A percentile compares a stretch with the other conserved stretches of the same genome.
Evolutionary conservation across 768 basidiomycete genomes (phyloP).

Genomic region (Amanita molliuscula): DNA sequence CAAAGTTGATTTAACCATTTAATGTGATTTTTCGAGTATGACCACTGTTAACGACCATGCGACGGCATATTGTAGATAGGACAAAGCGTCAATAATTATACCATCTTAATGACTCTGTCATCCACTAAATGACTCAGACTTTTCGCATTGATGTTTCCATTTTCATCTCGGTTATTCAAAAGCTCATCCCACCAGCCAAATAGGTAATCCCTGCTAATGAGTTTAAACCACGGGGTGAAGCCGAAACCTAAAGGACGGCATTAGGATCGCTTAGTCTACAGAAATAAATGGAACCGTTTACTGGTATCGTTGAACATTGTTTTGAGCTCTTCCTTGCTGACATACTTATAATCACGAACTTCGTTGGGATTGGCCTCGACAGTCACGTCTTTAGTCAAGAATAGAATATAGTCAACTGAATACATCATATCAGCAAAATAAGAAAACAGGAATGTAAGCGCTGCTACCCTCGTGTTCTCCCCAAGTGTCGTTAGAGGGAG

Average conservation of each 20-base stretch:
- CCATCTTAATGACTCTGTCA: constrained; percentile 20
- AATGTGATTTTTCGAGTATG: neutral
- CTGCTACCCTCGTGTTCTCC: constrained; percentile 90
- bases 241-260: constrained; percentile 45
- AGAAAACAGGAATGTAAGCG: neutral
- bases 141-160: constrained; percentile 56
- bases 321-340: constrained; percentile 82
- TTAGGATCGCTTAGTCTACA: neutral
- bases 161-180: constrained; percentile 39
- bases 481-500: constrained; percentile 88
- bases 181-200: constrained; percentile 99
- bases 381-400: constrained; percentile 81
- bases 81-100: constrained; percentile 10
- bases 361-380: constrained; percentile 82
- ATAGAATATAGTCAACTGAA: constrained; percentile 95
- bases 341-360: constrained; percentile 85
- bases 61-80: neutral
- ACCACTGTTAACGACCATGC: neutral
- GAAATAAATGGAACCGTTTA: constrained; percentile 21
- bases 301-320: constrained; percentile 80
- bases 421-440: neutral
- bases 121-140: constrained; percentile 27
- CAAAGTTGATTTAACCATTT: constrained; percentile 1
- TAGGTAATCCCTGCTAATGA: constrained; percentile 92
- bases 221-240: constrained; percentile 99